Conservation (phyloP, 495 filamentous ascomycete genomes). For the Pseudevernia furfuracea region DNA sequence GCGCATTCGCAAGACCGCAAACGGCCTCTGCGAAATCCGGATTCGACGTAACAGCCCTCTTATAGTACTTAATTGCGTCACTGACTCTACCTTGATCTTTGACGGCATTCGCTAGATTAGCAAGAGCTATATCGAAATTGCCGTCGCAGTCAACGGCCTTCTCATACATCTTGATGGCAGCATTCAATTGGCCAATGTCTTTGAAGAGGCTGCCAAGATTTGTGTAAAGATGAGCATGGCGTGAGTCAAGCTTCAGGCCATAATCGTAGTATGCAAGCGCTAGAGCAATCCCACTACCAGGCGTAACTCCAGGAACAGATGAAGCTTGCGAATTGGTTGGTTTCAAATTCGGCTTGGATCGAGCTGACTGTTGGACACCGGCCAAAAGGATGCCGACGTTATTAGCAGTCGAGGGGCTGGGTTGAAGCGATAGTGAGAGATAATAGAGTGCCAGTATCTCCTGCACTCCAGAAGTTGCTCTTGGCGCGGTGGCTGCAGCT, state of each 20-base stretch:
- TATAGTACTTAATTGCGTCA: constrained; percentile 90
- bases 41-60: constrained; percentile 78
- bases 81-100: constrained; percentile 91
- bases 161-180: constrained; percentile 97
- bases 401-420: constrained; percentile 95
- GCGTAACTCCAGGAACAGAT: constrained; percentile 68
- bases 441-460: constrained; percentile 97
- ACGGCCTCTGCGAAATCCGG: constrained; percentile 97
- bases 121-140: constrained; percentile 92
- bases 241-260: constrained; percentile 70
- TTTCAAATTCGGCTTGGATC: constrained; percentile 33
- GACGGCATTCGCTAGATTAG: constrained; percentile 95
- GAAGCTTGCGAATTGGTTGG: constrained; percentile 38
- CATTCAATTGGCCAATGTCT: constrained; percentile 85
- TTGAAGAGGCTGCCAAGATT: constrained; percentile 94
- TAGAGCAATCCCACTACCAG: constrained; percentile 79
- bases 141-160: constrained; percentile 84
- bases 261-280: constrained; percentile 94
- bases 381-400: constrained; percentile 97
- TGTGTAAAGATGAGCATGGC: constrained; percentile 96
- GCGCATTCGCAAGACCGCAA: constrained; percentile 88
- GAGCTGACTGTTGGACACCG: constrained; percentile 73
- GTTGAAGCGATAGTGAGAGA: constrained; percentile 86
- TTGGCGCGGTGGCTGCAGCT: constrained; percentile 48
- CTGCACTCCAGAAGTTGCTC: constrained; percentile 67